These are phyloP conservation scores for Wallacemonas sp. DNA, from an alignment of 208 protist genomes.

Conservation along the genomic window DNA sequence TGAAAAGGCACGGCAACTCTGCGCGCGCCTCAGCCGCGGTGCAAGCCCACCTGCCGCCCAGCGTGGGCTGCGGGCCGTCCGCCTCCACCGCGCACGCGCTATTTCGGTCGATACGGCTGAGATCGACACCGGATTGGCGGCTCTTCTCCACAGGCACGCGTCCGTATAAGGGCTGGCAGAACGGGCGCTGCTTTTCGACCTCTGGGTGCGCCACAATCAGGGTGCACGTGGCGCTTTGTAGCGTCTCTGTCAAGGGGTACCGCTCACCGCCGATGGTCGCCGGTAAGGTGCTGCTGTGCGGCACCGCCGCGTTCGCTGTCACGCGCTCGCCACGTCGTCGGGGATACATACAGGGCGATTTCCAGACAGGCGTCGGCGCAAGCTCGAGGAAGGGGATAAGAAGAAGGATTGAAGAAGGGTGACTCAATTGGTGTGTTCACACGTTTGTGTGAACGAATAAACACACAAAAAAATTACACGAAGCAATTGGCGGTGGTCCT, in stretches of 20 bases:
- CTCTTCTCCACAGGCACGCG: background rate
- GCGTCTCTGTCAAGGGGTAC: too few relatives aligned
- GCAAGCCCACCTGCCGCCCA: background rate
- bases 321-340: too few relatives aligned
- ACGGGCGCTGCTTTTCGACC: background rate
- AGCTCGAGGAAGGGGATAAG: too few relatives aligned
- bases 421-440: background rate
- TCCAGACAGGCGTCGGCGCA: too few relatives aligned
- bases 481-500: too few relatives aligned
- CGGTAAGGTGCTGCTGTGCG: too few relatives aligned
- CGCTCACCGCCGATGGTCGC: too few relatives aligned
- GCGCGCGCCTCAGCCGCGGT: background rate
- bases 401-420: too few relatives aligned
- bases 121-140: background rate
- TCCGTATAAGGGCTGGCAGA: background rate
- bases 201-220: background rate
- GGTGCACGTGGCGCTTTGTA: background rate
- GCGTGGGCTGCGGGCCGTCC: background rate
- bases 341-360: too few relatives aligned
- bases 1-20: too few relatives aligned
- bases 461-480: background rate
- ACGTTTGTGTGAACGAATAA: background rate
- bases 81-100: background rate
- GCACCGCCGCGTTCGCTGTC: too few relatives aligned
- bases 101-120: background rate